Evolutionary conservation across 768 basidiomycete genomes (phyloP), one percentile per base, ranked within the genome.

Genomic region (Mycena amicta): DNA sequence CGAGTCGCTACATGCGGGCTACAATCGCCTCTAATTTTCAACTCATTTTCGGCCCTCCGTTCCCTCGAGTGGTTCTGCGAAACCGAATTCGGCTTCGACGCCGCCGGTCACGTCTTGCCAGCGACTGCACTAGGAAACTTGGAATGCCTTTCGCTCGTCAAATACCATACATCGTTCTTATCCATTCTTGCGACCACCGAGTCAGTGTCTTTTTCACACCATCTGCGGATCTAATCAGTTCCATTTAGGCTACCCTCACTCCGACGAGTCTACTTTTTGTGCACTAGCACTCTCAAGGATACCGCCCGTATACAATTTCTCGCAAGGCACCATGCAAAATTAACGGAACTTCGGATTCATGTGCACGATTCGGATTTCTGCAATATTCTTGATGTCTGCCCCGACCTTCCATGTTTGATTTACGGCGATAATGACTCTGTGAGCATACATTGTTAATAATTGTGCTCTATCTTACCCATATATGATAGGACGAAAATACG

Each of bases 61-160:
- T 43, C 53, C 41, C 49, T 60, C 3, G 59, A 60, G 40, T 60
- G 59, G 59, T 55, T 50, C 27, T 60, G 23, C 25, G 11, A 25
- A 11, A 54, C 28, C 13, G 49, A 55, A 18, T 60, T 60, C 31
- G n/a, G n/a, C n/a, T 50, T 25, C 15, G 40, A 47, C 26, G 25
- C 54, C 26, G 2, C 52, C 0, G 33, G 22, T 22, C n/a, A 6
- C 1, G 23, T 2, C 15, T 45, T 49, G 59, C 23, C 46, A 22
- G 12, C 50, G 15, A 53, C 18, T 3, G 25, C 53, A 3, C 30
- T 60, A 1, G 29, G 37, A 23, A 31, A 37, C 41, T 25, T 60
- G 13, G 59, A 60, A 37, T 60, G 59, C 15, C 49, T 60, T 23
- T 60, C 49, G 8, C 49, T 60, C 6, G 53, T 60, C 11, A 50